Percentiles rank a stretch among this genome's conserved stretches.
phyloP scores from a whole-genome alignment of 1,284 basidiomycete genomes.

The Lignosus rhinocerotis region DNA sequence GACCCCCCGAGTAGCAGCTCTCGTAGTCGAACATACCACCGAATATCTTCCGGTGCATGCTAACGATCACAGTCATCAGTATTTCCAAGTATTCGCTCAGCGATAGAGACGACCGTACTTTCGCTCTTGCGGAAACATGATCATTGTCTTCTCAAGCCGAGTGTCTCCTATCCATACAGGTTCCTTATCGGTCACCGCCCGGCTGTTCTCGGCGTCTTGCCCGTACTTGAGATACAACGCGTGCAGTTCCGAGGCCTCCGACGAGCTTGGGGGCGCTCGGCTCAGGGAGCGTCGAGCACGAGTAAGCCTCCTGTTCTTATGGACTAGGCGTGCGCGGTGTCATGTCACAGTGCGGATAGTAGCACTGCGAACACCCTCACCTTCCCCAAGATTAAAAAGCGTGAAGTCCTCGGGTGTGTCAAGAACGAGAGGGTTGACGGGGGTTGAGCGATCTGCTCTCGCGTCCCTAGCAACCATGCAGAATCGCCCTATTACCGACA shows the following conservation, averaged over 20 bases:
- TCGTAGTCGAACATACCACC: conserved; percentile 45
- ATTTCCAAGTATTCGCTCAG: neutral
- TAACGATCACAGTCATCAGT: conserved; percentile 26
- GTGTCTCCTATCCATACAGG: conserved; percentile 71
- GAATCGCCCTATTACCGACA: conserved; percentile 54
- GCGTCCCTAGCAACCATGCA: conserved; percentile 84
- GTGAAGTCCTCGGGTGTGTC: conserved; percentile 63
- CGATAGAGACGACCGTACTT: conserved; percentile 50
- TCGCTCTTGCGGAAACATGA: conserved; percentile 86
- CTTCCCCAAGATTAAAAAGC: conserved; percentile 68
- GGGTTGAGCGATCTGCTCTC: conserved; percentile 60
- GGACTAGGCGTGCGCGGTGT: conserved; percentile 30
- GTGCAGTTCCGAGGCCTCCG: conserved; percentile 70
- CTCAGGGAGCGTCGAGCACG: conserved; percentile 59
- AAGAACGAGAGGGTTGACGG: conserved; percentile 66
- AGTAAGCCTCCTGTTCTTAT: conserved; percentile 57
- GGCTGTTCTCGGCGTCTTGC: conserved; percentile 28
- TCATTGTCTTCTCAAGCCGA: conserved; percentile 62
- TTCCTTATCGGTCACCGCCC: conserved; percentile 32
- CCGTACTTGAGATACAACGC: conserved; percentile 62
- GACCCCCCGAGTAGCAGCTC: neutral
- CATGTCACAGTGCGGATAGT: conserved; percentile 30
- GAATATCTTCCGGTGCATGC: conserved; percentile 81
- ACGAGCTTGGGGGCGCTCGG: conserved; percentile 69
- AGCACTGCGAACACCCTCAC: conserved; percentile 38